Percentiles rank a stretch among this genome's conserved stretches.
Conservation (phyloP, 164 flowering plant genomes). For the Buxus sempervirens region DNA sequence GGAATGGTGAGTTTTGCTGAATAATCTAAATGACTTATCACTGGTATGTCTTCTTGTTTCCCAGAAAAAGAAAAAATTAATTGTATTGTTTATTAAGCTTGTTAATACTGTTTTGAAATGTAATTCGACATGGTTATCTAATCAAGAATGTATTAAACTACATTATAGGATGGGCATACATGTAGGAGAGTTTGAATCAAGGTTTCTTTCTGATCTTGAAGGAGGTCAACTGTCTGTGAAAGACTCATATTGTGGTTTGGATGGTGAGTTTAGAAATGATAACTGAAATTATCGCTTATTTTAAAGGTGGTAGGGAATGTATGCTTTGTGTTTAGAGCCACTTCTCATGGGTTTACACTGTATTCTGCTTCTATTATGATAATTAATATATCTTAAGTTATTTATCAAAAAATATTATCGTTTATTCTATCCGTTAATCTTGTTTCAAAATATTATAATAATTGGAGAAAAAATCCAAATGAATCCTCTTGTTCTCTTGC, state of each 20-base stretch:
- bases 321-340: too few relatives aligned
- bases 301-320: too few relatives aligned
- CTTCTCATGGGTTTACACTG: too few relatives aligned
- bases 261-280: constrained; percentile 38
- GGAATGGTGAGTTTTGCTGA: constrained; percentile 55
- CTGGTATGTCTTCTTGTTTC: neutral
- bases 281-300: neutral
- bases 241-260: constrained; percentile 45
- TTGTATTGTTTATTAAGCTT: neutral
- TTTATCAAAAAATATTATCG: too few relatives aligned
- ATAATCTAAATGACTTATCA: constrained; percentile 1
- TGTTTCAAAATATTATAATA: too few relatives aligned
- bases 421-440: too few relatives aligned
- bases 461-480: neutral
- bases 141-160: neutral
- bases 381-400: too few relatives aligned
- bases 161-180: constrained; percentile 68
- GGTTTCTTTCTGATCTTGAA: constrained; percentile 66
- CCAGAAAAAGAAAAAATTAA: neutral
- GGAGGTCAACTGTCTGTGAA: constrained; percentile 44
- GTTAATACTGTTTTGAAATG: constrained; percentile 4
- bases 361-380: too few relatives aligned
- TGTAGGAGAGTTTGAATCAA: constrained; percentile 71
- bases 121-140: neutral
- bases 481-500: constrained; percentile 18